Evolutionary conservation across 306 rosid species (phyloP), one percentile per base, ranked within the genome.

Genomic region (Cicer judaicum): DNA sequence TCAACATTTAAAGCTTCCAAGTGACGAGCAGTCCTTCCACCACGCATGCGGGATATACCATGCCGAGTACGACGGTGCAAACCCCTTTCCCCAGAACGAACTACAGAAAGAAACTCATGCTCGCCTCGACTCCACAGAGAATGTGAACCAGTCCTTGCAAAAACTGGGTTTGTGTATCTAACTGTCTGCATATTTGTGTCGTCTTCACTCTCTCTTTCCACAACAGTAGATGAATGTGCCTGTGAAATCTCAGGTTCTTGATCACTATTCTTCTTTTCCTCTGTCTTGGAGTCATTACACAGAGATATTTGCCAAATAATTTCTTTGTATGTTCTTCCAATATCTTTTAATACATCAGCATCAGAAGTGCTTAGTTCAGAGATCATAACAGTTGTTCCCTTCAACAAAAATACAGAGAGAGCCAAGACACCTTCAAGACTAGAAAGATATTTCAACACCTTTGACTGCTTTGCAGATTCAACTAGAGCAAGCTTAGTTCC

Each of bases 121-220:
- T 92, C 97, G 64, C 94, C 97, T 29, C 36, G 36, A 43, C 88
- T 85, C 99, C 99, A 94, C 57, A 88, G 74, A 71, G 98, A 75
- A 77, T 89, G 98, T 76, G 97, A 83, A 74, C 89, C 89, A 80
- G 81, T 88, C 87, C 99, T 83, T 54, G 82, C 74, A 65, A 94
- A 87, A 75, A 90, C 89, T 60, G 97, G 96, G 76, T 90, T 94
- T 83, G 88, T 88, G 83, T 90, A 90, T 81, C 99, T 87, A 82
- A 94, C 88, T 57, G 84, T 79, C 53, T 96, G 93, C 72, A 79
- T 84, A 84, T 82, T 91, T 67, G 91, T 84, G 84, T 94, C 99
- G 74, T 92, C 97, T 12, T 92, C 99, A 85, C 96, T 92, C 82
- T 94, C 97, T 82, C 97, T 90, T 86, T 90, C 99, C 63, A 74